A percentile compares a stretch with the other conserved stretches of the same genome.
phyloP scores from a whole-genome alignment of 768 basidiomycete genomes.

The Mycena pura region DNA sequence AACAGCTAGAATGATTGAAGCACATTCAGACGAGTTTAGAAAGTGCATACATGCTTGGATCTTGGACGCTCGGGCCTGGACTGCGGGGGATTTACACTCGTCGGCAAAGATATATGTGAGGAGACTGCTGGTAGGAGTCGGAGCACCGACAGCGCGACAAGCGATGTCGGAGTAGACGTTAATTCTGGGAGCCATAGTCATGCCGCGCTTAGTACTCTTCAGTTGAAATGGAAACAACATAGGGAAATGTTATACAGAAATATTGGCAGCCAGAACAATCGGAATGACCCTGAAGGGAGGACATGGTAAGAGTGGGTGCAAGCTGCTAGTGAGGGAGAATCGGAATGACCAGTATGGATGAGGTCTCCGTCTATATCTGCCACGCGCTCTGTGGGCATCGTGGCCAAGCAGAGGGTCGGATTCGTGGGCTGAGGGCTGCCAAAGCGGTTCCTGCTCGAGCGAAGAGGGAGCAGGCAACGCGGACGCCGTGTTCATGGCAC shows the following conservation, averaged over 20 bases:
- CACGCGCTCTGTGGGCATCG: not conserved
- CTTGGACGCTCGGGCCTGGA: slow-evolving; percentile 72
- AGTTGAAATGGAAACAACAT: slow-evolving; percentile 5
- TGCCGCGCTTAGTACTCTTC: slow-evolving; percentile 62
- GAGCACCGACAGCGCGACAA: slow-evolving; percentile 56
- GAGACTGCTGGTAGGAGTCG: not conserved
- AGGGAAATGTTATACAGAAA: slow-evolving; percentile 56
- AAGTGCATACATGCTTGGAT: slow-evolving; percentile 65
- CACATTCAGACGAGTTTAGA: not conserved
- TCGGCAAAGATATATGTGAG: not conserved
- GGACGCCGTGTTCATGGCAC: slow-evolving; percentile 5
- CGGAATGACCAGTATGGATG: slow-evolving; percentile 49
- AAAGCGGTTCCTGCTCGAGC: not conserved
- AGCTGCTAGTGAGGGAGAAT: not conserved
- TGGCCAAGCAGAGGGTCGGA: not conserved
- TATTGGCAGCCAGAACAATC: slow-evolving; percentile 66
- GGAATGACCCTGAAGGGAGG: slow-evolving; percentile 67
- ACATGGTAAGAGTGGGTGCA: slow-evolving; percentile 9
- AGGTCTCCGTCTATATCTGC: slow-evolving; percentile 39
- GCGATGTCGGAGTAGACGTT: slow-evolving; percentile 82
- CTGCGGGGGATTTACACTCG: slow-evolving; percentile 47
- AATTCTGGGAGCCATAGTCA: slow-evolving; percentile 80
- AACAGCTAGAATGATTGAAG: slow-evolving; percentile 51
- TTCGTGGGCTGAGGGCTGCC: not conserved
- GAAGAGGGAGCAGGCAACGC: not conserved